phyloP scores from a whole-genome alignment of 1,284 basidiomycete genomes.

The Fomitopsis palustris region DNA sequence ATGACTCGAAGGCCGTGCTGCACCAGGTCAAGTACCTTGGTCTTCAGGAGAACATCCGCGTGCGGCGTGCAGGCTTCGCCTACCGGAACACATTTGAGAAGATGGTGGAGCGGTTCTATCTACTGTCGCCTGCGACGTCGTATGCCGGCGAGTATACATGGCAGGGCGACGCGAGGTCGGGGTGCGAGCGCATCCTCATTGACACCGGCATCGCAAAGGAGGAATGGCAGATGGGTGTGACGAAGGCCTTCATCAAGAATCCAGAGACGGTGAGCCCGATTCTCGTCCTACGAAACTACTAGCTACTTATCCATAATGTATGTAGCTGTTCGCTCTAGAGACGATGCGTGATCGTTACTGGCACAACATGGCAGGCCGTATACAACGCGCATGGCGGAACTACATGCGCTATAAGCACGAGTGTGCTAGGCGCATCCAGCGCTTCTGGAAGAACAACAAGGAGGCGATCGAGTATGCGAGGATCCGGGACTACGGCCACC shows the following conservation, averaged over 20 bases:
- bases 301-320: not conserved
- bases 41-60: constrained; percentile 97
- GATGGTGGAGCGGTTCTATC: constrained; percentile 97
- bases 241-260: constrained; percentile 99
- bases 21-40: constrained; percentile 99
- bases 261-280: constrained; percentile 80
- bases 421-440: constrained; percentile 92
- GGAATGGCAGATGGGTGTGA: constrained; percentile 99
- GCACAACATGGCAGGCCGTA: constrained; percentile 99
- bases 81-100: constrained; percentile 98
- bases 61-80: constrained; percentile 95
- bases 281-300: not conserved
- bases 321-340: constrained; percentile 92
- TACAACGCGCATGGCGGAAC: constrained; percentile 95
- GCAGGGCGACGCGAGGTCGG: constrained; percentile 87
- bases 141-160: constrained; percentile 99
- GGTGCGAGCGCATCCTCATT: constrained; percentile 89
- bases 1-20: constrained; percentile 91
- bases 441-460: constrained; percentile 99
- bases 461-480: constrained; percentile 88
- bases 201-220: constrained; percentile 96
- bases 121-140: constrained; percentile 91
- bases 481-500: constrained; percentile 91
- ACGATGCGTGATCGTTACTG: constrained; percentile 99
- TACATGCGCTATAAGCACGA: constrained; percentile 95